Percentiles rank a stretch among this genome's conserved stretches.
Evolutionary conservation across 768 basidiomycete species (phyloP).

Genomic region (Suillus cothurnatus): DNA sequence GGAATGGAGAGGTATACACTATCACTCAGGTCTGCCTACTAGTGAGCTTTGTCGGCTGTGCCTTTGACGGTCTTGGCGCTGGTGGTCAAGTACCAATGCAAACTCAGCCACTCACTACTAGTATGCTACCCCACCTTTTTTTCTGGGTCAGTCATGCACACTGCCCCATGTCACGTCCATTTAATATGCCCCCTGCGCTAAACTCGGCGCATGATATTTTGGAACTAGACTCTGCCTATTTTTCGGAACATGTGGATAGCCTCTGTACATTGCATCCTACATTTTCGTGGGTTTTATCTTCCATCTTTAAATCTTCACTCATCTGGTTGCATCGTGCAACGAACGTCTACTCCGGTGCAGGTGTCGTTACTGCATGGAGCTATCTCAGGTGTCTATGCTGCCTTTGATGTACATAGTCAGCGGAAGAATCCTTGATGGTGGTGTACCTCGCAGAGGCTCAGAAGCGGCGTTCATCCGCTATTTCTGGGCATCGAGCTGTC

Average conservation of each 20-base stretch:
- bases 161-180: not conserved
- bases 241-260: constrained; percentile 75
- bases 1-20: constrained; percentile 55
- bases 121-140: constrained; percentile 71
- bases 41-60: constrained; percentile 62
- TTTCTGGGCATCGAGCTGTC: constrained; percentile 80
- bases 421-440: constrained; percentile 84
- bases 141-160: constrained; percentile 52
- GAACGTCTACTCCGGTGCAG: constrained; percentile 66
- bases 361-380: constrained; percentile 64
- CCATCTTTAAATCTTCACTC: constrained; percentile 17
- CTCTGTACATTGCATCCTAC: constrained; percentile 73
- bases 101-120: constrained; percentile 71
- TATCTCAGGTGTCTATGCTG: constrained; percentile 73
- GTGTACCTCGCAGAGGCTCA: constrained; percentile 79
- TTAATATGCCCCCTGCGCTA: constrained; percentile 30
- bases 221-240: constrained; percentile 76
- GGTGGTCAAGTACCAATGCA: constrained; percentile 73
- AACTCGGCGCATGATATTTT: constrained; percentile 81
- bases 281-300: constrained; percentile 47
- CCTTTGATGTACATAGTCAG: constrained; percentile 76
- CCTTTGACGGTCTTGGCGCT: constrained; percentile 71
- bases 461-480: constrained; percentile 75
- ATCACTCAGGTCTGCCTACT: constrained; percentile 58
- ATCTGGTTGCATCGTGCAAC: constrained; percentile 47